Percentiles rank a stretch among this genome's conserved stretches.
Evolutionary conservation across 164 flowering plant species (phyloP).

Genomic region (Umbilicus rupestris): DNA sequence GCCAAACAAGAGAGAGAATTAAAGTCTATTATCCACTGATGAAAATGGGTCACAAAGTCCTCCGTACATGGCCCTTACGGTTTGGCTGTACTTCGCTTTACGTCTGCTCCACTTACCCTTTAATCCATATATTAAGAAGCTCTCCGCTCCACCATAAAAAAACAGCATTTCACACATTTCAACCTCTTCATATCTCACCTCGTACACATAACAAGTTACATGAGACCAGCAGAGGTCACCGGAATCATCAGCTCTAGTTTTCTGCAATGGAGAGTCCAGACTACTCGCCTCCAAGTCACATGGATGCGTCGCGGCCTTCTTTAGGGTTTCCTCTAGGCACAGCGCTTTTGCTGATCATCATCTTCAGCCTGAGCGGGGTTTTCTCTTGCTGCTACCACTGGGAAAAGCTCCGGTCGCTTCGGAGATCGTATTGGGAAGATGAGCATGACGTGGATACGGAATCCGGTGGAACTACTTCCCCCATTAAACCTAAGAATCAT

Average conservation of each 20-base stretch:
- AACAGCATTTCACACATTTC: no score
- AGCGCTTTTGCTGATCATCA: constrained; percentile 17
- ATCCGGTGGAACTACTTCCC: background rate
- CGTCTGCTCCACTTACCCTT: constrained; percentile 3
- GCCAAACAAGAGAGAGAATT: constrained; percentile 4
- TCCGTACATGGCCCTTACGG: constrained; percentile 7
- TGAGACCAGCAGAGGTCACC: background rate
- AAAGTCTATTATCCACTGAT: constrained; percentile 2
- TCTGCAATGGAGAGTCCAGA: constrained; percentile 8
- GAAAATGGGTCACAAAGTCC: constrained; percentile 6
- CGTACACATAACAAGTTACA: background rate
- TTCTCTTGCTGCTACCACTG: constrained; percentile 23
- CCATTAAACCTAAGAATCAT: constrained; percentile 10
- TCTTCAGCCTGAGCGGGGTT: constrained; percentile 16
- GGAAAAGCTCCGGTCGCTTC: constrained; percentile 21
- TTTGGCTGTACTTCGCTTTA: constrained; percentile 6
- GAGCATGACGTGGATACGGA: background rate
- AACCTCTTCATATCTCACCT: no score
- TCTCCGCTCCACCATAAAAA: background rate
- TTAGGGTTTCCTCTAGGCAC: constrained; percentile 21
- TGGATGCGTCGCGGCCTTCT: constrained; percentile 12
- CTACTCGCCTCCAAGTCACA: constrained; percentile 2
- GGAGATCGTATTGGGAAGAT: background rate
- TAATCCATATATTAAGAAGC: background rate
- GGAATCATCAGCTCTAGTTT: background rate